phyloP scores from a whole-genome alignment of 805 yeast genomes.

The Saccharomycopsis microspora region DNA sequence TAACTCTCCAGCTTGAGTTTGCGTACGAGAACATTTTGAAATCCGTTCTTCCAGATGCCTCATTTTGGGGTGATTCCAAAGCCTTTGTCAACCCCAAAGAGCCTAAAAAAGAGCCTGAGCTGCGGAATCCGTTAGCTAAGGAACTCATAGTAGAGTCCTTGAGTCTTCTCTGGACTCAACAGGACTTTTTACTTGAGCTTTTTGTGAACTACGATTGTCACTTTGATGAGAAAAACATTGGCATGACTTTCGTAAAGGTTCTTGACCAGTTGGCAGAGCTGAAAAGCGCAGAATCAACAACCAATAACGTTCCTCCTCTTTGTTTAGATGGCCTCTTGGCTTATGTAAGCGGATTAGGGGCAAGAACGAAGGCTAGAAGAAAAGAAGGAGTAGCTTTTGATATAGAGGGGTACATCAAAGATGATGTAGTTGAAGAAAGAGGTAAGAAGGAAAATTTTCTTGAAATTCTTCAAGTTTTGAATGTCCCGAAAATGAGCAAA shows the following conservation, averaged over 20 bases:
- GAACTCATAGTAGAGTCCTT: slow-evolving; percentile 80
- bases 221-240: slow-evolving; percentile 70
- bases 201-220: slow-evolving; percentile 78
- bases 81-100: slow-evolving; percentile 1
- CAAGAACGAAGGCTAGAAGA: slow-evolving; percentile 14
- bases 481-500: slow-evolving; percentile 32
- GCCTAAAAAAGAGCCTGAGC: neutral
- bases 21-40: slow-evolving; percentile 54
- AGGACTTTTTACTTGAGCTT: slow-evolving; percentile 59
- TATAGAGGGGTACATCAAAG: slow-evolving; percentile 1
- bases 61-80: slow-evolving; percentile 11
- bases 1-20: slow-evolving; percentile 75
- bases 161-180: slow-evolving; percentile 71
- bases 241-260: slow-evolving; percentile 54
- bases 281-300: slow-evolving; percentile 67
- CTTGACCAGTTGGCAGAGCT: slow-evolving; percentile 75
- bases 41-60: slow-evolving; percentile 34
- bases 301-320: slow-evolving; percentile 84
- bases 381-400: slow-evolving; percentile 10
- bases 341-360: slow-evolving; percentile 49
- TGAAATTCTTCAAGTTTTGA: slow-evolving; percentile 62
- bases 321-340: slow-evolving; percentile 82
- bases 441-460: slow-evolving; percentile 63
- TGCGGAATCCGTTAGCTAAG: slow-evolving; percentile 36
- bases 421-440: slow-evolving; percentile 21